Conservation (phyloP, 78 protist species). For the Dictyostelium purpureum region DNA sequence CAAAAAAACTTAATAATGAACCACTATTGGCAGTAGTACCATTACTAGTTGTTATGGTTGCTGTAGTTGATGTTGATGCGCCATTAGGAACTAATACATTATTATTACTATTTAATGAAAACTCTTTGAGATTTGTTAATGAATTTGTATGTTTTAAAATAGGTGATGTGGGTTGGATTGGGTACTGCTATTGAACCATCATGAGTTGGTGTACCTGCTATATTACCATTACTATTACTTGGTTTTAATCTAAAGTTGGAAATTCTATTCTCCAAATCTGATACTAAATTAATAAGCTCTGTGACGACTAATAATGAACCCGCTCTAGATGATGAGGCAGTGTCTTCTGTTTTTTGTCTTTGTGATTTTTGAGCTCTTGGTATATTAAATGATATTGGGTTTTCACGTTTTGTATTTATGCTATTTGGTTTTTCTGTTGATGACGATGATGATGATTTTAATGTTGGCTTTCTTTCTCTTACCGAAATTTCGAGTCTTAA, state of each 20-base stretch:
- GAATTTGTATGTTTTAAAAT: conserved; percentile 21
- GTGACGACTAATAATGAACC: conserved; percentile 46
- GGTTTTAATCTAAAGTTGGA: conserved; percentile 27
- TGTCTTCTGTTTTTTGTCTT: conserved; percentile 62
- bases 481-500: conserved; percentile 54
- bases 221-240: background rate
- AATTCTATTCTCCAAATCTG: conserved; percentile 60
- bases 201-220: background rate
- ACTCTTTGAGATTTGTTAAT: conserved; percentile 14
- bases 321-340: conserved; percentile 31
- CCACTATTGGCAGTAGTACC: background rate
- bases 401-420: conserved; percentile 52
- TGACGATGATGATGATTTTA: background rate
- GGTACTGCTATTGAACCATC: background rate
- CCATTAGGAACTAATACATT: too few species aligned
- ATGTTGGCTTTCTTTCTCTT: conserved; percentile 39
- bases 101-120: background rate
- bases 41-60: background rate
- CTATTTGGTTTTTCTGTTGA: background rate
- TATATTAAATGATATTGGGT: conserved; percentile 54
- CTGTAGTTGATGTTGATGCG: too few species aligned
- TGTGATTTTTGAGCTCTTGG: conserved; percentile 70
- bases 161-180: background rate
- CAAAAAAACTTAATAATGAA: background rate
- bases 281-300: conserved; percentile 52